These are phyloP conservation scores for Globisporangium perplexum DNA, from an alignment of 352 stramenopile genomes.

Conservation along the genomic window DNA sequence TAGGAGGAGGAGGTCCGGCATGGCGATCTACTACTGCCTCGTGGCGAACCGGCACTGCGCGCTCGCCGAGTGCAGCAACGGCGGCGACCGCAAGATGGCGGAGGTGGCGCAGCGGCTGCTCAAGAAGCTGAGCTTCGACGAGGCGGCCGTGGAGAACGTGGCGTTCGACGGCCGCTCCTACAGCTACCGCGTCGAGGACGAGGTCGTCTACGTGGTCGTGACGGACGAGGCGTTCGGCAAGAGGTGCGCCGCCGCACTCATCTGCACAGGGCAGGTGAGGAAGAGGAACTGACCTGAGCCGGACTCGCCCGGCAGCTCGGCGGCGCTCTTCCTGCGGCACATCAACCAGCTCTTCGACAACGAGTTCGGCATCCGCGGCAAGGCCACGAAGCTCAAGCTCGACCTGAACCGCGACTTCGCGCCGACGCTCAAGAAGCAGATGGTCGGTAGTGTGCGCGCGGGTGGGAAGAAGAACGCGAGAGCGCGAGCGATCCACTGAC, in stretches of 20 bases:
- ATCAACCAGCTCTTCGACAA: conserved; percentile 85
- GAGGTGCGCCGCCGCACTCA: conserved; percentile 40
- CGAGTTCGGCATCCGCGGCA: conserved; percentile 82
- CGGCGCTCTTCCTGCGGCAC: conserved; percentile 78
- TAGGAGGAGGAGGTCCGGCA: no score
- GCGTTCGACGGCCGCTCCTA: conserved; percentile 80
- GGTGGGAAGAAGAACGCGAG: neutral
- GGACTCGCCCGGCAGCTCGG: conserved; percentile 28
- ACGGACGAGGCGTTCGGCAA: conserved; percentile 77
- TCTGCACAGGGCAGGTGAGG: no score
- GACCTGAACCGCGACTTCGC: conserved; percentile 87
- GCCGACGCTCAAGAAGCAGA: conserved; percentile 79
- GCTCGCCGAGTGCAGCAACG: conserved; percentile 78
- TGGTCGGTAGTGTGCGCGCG: conserved; percentile 27
- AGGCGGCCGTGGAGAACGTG: conserved; percentile 72
- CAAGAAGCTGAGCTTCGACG: conserved; percentile 79
- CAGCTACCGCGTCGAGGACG: conserved; percentile 82
- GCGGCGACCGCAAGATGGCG: conserved; percentile 81
- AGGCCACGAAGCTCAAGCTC: conserved; percentile 84
- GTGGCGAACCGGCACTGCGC: conserved; percentile 78
- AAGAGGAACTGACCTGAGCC: no score
- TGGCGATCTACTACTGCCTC: conserved; percentile 88
- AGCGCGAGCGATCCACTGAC: neutral
- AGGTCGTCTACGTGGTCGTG: conserved; percentile 83
- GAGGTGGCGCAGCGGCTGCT: conserved; percentile 83